Conservation (phyloP, 1,139 yeast genomes). For the Yarrowia galli region DNA sequence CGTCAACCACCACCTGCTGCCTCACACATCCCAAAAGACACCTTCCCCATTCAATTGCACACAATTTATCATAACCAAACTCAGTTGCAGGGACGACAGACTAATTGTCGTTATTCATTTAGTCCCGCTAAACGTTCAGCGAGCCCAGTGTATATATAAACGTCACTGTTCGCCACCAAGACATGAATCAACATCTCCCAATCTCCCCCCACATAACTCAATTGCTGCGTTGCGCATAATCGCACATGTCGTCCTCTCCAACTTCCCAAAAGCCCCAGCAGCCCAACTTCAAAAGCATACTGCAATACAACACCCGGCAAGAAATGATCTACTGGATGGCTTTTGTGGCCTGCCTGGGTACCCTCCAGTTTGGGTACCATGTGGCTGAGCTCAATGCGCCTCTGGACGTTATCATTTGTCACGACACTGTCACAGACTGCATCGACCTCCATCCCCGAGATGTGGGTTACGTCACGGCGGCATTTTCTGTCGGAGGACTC, state of each 20-base stretch:
- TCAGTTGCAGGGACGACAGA: neutral
- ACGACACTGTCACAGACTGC: slow-evolving; percentile 55
- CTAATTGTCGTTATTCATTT: neutral
- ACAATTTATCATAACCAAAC: neutral
- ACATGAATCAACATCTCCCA: too few species aligned
- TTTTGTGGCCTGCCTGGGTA: slow-evolving; percentile 66
- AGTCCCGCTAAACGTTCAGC: slow-evolving; percentile 8
- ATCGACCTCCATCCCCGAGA: slow-evolving; percentile 68
- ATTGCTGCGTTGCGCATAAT: slow-evolving; percentile 23
- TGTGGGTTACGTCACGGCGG: slow-evolving; percentile 81
- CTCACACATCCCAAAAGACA: too few species aligned
- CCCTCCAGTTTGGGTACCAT: slow-evolving; percentile 90
- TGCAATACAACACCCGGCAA: slow-evolving; percentile 43
- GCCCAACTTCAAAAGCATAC: slow-evolving; percentile 33
- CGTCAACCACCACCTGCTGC: neutral
- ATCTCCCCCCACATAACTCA: slow-evolving; percentile 22
- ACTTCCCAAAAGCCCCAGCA: slow-evolving; percentile 15
- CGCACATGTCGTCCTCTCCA: slow-evolving; percentile 15
- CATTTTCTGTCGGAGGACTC: slow-evolving; percentile 87
- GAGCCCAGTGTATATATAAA: neutral
- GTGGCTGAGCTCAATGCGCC: slow-evolving; percentile 91
- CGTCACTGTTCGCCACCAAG: slow-evolving; percentile 10
- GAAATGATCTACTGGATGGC: slow-evolving; percentile 43
- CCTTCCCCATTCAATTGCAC: too few species aligned
- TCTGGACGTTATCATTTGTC: slow-evolving; percentile 65